Conservation (phyloP, 441 rosid species). For the Eruca vesicaria region DNA sequence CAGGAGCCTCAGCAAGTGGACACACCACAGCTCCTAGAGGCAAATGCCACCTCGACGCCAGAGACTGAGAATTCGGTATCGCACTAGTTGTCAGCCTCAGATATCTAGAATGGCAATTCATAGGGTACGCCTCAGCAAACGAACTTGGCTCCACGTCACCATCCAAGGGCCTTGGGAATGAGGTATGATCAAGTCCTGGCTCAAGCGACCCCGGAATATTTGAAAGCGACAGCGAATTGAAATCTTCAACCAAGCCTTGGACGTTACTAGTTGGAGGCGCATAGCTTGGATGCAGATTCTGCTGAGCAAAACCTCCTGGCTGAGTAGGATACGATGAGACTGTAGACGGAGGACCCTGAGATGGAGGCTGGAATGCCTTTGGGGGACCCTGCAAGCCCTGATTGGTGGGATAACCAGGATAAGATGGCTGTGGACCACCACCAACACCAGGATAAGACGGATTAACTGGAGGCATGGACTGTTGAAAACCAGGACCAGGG, state of each 20-base stretch:
- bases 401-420: conserved; percentile 65
- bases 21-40: conserved; percentile 99
- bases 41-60: conserved; percentile 96
- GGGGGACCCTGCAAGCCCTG: conserved; percentile 57
- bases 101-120: conserved; percentile 86
- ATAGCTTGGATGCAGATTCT: conserved; percentile 55
- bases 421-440: conserved; percentile 46
- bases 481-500: conserved; percentile 48
- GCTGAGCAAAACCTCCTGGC: conserved; percentile 58
- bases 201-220: conserved; percentile 84
- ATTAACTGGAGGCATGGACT: conserved; percentile 42
- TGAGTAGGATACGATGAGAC: conserved; percentile 56
- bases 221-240: conserved; percentile 70
- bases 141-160: conserved; percentile 82
- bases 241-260: conserved; percentile 83
- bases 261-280: conserved; percentile 62
- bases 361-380: conserved; percentile 49
- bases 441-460: conserved; percentile 45
- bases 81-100: conserved; percentile 85
- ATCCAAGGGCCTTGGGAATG: conserved; percentile 92
- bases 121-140: conserved; percentile 58
- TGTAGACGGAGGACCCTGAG: conserved; percentile 51
- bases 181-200: conserved; percentile 70
- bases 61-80: conserved; percentile 88
- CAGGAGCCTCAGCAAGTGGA: conserved; percentile 95